phyloP scores from a whole-genome alignment of 2,329 filamentous ascomycete genomes.

The Macrophomina tecta region DNA sequence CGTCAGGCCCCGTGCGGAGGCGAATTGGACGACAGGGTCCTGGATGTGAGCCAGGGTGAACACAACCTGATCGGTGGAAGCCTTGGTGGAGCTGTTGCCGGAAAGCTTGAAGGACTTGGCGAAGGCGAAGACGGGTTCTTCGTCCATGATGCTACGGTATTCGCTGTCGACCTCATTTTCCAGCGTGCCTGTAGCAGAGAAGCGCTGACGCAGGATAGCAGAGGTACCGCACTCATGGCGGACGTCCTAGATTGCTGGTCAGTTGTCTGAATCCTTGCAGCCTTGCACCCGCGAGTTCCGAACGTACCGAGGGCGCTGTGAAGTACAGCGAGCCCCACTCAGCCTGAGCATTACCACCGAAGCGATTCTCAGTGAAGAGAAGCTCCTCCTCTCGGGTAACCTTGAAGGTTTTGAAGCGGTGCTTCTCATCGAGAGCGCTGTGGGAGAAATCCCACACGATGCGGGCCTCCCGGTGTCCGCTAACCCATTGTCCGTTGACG shows the following conservation, averaged over 20 bases:
- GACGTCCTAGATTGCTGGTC: constrained; percentile 52
- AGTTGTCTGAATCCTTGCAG: constrained; percentile 29
- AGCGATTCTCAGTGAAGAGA: constrained; percentile 69
- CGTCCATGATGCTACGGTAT: constrained; percentile 74
- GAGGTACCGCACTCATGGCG: constrained; percentile 76
- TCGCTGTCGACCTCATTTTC: constrained; percentile 69
- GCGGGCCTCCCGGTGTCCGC: constrained; percentile 70
- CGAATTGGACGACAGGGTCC: constrained; percentile 79
- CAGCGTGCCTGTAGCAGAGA: constrained; percentile 70
- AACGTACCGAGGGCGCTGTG: constrained; percentile 63
- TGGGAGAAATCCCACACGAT: constrained; percentile 72
- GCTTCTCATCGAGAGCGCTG: constrained; percentile 44
- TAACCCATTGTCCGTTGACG: constrained; percentile 74
- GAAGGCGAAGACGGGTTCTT: constrained; percentile 84
- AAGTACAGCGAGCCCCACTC: constrained; percentile 88
- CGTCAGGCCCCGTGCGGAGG: constrained; percentile 75
- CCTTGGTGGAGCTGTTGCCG: constrained; percentile 31
- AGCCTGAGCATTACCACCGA: constrained; percentile 65
- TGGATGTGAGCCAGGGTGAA: constrained; percentile 82
- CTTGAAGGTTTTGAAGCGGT: constrained; percentile 69
- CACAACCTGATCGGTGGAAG: constrained; percentile 56
- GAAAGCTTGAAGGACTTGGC: constrained; percentile 44
- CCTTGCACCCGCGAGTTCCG: constrained; percentile 35
- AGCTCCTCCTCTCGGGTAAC: constrained; percentile 66
- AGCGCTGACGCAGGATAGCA: constrained; percentile 67